phyloP scores from a whole-genome alignment of 495 filamentous ascomycete species.

The Bathelium albidoporum region DNA sequence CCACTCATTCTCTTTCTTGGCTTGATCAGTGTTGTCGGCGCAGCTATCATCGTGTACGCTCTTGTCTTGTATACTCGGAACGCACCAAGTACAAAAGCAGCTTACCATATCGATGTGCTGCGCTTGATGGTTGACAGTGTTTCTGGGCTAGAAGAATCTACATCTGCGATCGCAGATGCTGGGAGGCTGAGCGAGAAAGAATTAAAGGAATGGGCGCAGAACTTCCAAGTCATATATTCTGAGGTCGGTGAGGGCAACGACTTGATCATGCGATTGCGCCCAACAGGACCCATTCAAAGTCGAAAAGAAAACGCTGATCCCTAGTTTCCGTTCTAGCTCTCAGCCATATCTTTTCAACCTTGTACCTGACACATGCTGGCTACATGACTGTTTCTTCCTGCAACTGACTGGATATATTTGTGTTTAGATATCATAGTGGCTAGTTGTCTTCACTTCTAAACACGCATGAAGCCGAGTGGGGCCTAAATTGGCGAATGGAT shows the following conservation, averaged over 20 bases:
- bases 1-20: not conserved
- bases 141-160: not conserved
- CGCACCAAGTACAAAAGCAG: not conserved
- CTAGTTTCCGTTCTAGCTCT: too few species aligned
- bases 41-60: not conserved
- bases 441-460: too few species aligned
- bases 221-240: not conserved
- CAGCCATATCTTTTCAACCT: too few species aligned
- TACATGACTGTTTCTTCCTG: too few species aligned
- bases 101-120: not conserved
- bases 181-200: not conserved
- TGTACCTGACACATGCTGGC: too few species aligned
- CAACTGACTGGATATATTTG: too few species aligned
- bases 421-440: too few species aligned
- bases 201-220: not conserved
- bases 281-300: too few species aligned
- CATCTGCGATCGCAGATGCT: not conserved
- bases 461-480: too few species aligned
- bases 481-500: too few species aligned
- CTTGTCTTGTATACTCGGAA: not conserved
- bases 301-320: too few species aligned
- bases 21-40: not conserved
- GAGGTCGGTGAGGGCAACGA: not conserved
- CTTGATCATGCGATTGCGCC: too few species aligned
- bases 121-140: not conserved